These are phyloP conservation scores for Sesbania bispinosa DNA, from an alignment of 306 rosid genomes.

Conservation along the genomic window DNA sequence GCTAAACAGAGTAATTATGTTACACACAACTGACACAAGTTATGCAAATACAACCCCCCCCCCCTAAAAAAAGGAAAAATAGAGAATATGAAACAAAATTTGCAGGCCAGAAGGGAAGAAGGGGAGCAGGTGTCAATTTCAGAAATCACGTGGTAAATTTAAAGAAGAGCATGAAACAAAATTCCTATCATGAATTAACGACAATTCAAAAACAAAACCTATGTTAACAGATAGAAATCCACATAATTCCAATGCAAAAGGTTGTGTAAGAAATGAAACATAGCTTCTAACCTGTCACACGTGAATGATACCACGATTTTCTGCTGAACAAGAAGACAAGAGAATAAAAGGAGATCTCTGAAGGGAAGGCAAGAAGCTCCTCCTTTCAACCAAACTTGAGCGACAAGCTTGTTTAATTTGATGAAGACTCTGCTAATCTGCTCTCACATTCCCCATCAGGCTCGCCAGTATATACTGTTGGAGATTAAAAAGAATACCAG, in stretches of 20 bases:
- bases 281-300: constrained; percentile 32
- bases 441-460: constrained; percentile 70
- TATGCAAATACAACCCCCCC: too few species aligned
- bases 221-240: too few species aligned
- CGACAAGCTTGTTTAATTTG: constrained; percentile 35
- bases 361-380: constrained; percentile 25
- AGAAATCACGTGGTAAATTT: not conserved
- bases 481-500: constrained; percentile 23
- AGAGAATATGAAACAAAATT: not conserved
- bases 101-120: not conserved
- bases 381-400: constrained; percentile 12
- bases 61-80: too few species aligned
- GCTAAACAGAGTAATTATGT: not conserved
- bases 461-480: constrained; percentile 37
- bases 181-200: too few species aligned
- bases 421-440: constrained; percentile 47
- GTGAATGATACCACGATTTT: constrained; percentile 16
- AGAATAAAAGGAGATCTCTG: too few species aligned
- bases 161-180: not conserved
- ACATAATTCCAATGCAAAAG: too few species aligned
- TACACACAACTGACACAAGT: too few species aligned
- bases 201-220: too few species aligned
- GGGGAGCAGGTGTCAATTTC: too few species aligned
- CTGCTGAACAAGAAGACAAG: constrained; percentile 30
- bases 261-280: constrained; percentile 14